phyloP scores from a whole-genome alignment of 2,329 filamentous ascomycete genomes.

The Exophiala alcalophila region DNA sequence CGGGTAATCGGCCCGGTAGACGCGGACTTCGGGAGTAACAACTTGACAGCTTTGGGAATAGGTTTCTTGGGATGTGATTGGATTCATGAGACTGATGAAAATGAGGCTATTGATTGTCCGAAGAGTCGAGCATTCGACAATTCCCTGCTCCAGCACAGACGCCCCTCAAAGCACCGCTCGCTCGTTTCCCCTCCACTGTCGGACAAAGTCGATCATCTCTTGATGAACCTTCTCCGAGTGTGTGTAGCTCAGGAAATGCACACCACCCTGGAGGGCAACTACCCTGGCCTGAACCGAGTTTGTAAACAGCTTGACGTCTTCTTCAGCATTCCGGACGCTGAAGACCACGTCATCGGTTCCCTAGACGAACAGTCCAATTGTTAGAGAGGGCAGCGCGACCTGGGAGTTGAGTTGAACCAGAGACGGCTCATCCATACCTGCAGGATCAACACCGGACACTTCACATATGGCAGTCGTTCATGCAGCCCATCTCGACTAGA shows the following conservation, averaged over 20 bases:
- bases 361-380: conserved; percentile 25
- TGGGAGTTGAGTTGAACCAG: conserved; percentile 1
- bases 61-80: too few relatives aligned
- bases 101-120: too few relatives aligned
- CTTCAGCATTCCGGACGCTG: conserved; percentile 41
- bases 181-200: neutral
- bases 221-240: conserved; percentile 45
- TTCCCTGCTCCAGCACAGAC: neutral
- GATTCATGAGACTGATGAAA: too few relatives aligned
- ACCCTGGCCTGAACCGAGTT: conserved; percentile 45
- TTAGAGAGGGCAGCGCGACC: neutral
- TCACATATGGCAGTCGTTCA: conserved; percentile 45
- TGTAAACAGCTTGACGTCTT: conserved; percentile 50
- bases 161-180: conserved; percentile 18
- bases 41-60: too few relatives aligned
- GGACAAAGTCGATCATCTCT: conserved; percentile 40
- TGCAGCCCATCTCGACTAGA: conserved; percentile 49
- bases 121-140: too few relatives aligned
- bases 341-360: conserved; percentile 45
- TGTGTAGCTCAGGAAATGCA: conserved; percentile 50
- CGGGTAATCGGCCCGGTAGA: too few relatives aligned
- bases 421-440: too few relatives aligned
- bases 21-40: too few relatives aligned
- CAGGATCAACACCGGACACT: conserved; percentile 53
- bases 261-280: conserved; percentile 45